Evolutionary conservation across 2,329 filamentous ascomycete genomes (phyloP).

Genomic region (Aspergillus pseudoterreus): DNA sequence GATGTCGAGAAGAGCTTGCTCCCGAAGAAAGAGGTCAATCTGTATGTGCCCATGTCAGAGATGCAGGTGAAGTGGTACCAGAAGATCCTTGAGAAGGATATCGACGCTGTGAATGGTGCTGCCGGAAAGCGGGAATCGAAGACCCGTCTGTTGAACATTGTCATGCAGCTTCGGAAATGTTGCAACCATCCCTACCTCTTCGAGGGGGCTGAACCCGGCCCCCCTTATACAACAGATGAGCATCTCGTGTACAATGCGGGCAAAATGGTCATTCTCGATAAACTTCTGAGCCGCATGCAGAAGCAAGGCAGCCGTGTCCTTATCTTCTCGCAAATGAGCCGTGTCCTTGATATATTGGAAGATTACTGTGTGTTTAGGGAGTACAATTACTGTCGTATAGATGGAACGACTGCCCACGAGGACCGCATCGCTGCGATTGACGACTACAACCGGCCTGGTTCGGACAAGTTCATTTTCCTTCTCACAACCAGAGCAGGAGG

Average conservation of each 20-base stretch:
- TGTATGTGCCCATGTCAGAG: constrained; percentile 97
- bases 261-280: constrained; percentile 97
- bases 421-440: constrained; percentile 97
- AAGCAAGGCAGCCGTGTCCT: constrained; percentile 89
- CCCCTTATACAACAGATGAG: constrained; percentile 96
- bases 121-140: constrained; percentile 97
- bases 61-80: constrained; percentile 99
- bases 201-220: constrained; percentile 93
- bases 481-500: constrained; percentile 94
- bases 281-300: constrained; percentile 77
- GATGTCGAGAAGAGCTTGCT: constrained; percentile 97
- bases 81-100: constrained; percentile 98
- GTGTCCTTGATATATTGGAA: constrained; percentile 91
- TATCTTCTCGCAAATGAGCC: constrained; percentile 99
- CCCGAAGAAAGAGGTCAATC: constrained; percentile 94
- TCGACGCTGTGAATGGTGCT: constrained; percentile 95
- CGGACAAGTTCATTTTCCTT: constrained; percentile 95
- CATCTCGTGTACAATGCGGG: constrained; percentile 90
- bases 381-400: constrained; percentile 95
- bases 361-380: constrained; percentile 96
- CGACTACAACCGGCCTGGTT: constrained; percentile 93
- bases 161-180: constrained; percentile 98
- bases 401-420: constrained; percentile 93
- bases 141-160: constrained; percentile 93
- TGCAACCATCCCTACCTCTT: constrained; percentile 99